Conservation (phyloP, 2,329 filamentous ascomycete species). For the Colletotrichum sp. region DNA sequence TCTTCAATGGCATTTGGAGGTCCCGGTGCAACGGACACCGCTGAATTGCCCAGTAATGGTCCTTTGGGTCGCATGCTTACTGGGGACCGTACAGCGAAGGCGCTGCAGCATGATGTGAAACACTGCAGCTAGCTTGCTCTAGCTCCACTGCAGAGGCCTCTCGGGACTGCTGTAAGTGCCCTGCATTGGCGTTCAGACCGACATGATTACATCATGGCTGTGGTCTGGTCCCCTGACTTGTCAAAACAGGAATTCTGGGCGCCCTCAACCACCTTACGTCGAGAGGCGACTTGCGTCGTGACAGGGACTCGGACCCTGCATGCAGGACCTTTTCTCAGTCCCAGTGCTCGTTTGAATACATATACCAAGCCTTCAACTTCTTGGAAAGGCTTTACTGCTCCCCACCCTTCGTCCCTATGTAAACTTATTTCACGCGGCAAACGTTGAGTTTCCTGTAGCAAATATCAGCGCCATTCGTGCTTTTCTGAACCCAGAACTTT, state of each 20-base stretch:
- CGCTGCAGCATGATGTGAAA: slow-evolving; percentile 13
- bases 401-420: neutral
- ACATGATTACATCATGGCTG: slow-evolving; percentile 19
- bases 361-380: neutral
- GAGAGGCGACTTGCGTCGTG: neutral
- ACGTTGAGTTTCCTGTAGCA: neutral
- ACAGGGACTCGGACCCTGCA: slow-evolving; percentile 1
- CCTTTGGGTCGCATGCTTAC: neutral
- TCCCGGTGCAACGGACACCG: neutral
- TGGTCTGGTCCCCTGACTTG: slow-evolving; percentile 15
- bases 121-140: neutral
- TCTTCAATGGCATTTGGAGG: neutral
- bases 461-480: neutral
- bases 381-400: neutral
- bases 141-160: slow-evolving; percentile 18
- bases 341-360: neutral
- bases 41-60: neutral
- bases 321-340: neutral
- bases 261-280: neutral
- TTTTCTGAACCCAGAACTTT: neutral
- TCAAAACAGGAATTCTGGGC: slow-evolving; percentile 21
- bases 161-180: neutral
- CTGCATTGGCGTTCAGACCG: slow-evolving; percentile 16
- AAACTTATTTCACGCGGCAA: neutral
- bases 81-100: neutral